phyloP scores from a whole-genome alignment of 2,329 filamentous ascomycete species.

The Triangularia verruculosa region DNA sequence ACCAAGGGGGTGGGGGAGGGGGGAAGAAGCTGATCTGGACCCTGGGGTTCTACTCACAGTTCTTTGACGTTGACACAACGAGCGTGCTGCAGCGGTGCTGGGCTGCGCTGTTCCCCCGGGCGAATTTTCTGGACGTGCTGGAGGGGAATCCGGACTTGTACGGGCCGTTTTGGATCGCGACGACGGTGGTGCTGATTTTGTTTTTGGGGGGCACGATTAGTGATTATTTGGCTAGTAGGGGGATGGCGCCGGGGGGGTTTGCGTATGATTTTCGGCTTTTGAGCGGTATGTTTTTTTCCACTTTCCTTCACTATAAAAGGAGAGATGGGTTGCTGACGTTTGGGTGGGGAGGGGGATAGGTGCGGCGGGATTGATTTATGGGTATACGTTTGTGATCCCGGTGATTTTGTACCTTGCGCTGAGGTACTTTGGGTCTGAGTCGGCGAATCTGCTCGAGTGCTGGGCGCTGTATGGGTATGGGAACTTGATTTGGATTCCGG shows the following conservation, averaged over 20 bases:
- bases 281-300: slow-evolving; percentile 57
- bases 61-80: slow-evolving; percentile 96
- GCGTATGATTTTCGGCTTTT: slow-evolving; percentile 88
- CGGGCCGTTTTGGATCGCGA: slow-evolving; percentile 98
- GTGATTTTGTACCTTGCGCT: slow-evolving; percentile 81
- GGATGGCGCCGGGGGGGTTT: slow-evolving; percentile 72
- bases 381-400: slow-evolving; percentile 87
- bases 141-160: slow-evolving; percentile 97
- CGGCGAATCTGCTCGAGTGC: slow-evolving; percentile 89
- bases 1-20: slow-evolving; percentile 36
- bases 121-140: slow-evolving; percentile 94
- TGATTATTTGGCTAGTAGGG: slow-evolving; percentile 72
- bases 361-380: slow-evolving; percentile 89
- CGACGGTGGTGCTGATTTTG: slow-evolving; percentile 91
- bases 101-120: slow-evolving; percentile 83
- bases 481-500: slow-evolving; percentile 95
- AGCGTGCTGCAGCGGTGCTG: slow-evolving; percentile 84
- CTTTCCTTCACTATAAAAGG: slow-evolving; percentile 5
- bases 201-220: slow-evolving; percentile 95
- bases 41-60: slow-evolving; percentile 91
- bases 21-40: slow-evolving; percentile 91
- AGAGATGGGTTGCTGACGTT: too few species aligned
- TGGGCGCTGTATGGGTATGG: slow-evolving; percentile 94
- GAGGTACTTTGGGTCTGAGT: slow-evolving; percentile 93
- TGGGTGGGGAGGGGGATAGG: slow-evolving; percentile 42